These are phyloP conservation scores for Talinum fruticosum DNA, from an alignment of 148 eudicot genomes.

Conservation along the genomic window DNA sequence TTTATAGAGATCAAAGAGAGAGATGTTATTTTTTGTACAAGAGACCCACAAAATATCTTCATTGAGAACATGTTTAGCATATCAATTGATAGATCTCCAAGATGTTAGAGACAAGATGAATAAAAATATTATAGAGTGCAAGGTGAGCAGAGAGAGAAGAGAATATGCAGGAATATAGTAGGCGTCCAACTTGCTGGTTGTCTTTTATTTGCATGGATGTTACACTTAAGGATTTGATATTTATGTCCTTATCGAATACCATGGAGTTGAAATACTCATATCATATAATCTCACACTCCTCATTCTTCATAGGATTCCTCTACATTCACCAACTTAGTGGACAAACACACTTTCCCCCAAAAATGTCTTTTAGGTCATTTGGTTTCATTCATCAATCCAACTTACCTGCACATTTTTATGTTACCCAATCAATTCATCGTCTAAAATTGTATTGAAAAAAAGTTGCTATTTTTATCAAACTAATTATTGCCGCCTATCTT, in stretches of 20 bases:
- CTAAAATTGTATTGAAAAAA: too few relatives aligned
- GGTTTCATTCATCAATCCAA: neutral
- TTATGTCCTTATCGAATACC: neutral
- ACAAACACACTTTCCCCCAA: neutral
- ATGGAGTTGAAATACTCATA: neutral
- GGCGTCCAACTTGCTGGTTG: neutral
- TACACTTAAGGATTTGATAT: neutral
- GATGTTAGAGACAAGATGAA: neutral
- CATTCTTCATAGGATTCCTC: slow-evolving; percentile 17
- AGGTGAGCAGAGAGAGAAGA: neutral
- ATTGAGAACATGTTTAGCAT: too few relatives aligned
- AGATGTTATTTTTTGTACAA: too few relatives aligned
- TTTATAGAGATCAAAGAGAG: too few relatives aligned
- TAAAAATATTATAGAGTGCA: neutral
- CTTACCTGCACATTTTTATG: neutral
- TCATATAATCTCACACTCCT: neutral
- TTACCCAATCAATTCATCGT: neutral
- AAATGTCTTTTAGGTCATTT: neutral
- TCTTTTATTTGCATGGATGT: neutral
- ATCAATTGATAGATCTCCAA: neutral
- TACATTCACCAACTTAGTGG: neutral
- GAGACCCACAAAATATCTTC: too few relatives aligned
- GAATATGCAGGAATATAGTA: neutral
- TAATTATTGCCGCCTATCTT: too few relatives aligned
- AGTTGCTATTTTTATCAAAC: neutral